Conservation (phyloP, 208 protist genomes). For the Acanthamoeba pearcei region DNA sequence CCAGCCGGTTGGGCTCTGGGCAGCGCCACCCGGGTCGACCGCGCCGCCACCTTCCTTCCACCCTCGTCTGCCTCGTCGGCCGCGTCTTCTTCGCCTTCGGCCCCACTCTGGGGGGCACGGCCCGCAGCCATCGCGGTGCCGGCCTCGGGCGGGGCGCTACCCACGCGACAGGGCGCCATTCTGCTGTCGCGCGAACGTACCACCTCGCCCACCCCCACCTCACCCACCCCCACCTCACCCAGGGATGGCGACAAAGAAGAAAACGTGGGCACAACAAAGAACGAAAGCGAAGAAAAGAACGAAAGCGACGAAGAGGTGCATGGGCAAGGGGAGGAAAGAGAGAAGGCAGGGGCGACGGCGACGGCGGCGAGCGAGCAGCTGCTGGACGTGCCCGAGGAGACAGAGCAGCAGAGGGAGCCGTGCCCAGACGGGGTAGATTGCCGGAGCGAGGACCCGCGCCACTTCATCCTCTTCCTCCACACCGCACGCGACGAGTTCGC, state of each 20-base stretch:
- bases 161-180: neutral
- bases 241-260: neutral
- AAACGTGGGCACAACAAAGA: neutral
- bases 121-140: neutral
- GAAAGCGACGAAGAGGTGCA: neutral
- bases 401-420: slow-evolving; percentile 21
- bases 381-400: slow-evolving; percentile 5
- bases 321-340: neutral
- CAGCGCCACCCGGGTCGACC: no score
- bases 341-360: neutral
- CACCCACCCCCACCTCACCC: neutral
- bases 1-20: neutral
- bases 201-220: neutral
- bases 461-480: slow-evolving; percentile 19
- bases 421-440: neutral
- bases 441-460: slow-evolving; percentile 8
- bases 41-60: no score
- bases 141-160: neutral
- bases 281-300: neutral
- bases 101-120: neutral
- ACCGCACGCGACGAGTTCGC: slow-evolving; percentile 17
- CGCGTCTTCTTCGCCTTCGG: no score
- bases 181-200: neutral
- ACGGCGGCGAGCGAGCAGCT: neutral
- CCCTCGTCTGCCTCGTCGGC: no score